Conservation (phyloP, 768 basidiomycete species). For the Asterophora parasitica region DNA sequence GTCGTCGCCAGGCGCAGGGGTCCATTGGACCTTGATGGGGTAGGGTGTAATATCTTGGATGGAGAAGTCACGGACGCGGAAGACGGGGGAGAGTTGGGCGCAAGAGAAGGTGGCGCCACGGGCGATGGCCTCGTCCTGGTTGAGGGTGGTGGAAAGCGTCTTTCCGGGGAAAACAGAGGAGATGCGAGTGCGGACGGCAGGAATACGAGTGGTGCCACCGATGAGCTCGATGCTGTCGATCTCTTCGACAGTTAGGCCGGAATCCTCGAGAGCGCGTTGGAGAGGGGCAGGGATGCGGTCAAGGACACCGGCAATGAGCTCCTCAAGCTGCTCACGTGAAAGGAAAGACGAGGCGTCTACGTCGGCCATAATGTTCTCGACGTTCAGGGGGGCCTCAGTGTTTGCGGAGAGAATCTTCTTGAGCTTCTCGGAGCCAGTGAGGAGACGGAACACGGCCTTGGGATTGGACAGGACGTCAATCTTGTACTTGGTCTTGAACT, state of each 20-base stretch:
- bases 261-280: slow-evolving; percentile 72
- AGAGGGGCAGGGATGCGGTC: slow-evolving; percentile 74
- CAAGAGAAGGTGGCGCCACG: slow-evolving; percentile 97
- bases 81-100: slow-evolving; percentile 94
- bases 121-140: slow-evolving; percentile 96
- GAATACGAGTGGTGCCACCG: slow-evolving; percentile 90
- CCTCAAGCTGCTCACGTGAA: slow-evolving; percentile 77
- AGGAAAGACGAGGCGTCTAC: slow-evolving; percentile 88
- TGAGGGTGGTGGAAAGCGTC: slow-evolving; percentile 85
- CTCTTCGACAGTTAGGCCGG: slow-evolving; percentile 77
- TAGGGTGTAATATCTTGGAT: slow-evolving; percentile 82
- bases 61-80: slow-evolving; percentile 95
- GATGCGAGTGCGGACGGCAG: slow-evolving; percentile 86
- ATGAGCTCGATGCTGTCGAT: slow-evolving; percentile 91
- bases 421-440: slow-evolving; percentile 84
- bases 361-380: slow-evolving; percentile 96
- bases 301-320: slow-evolving; percentile 69
- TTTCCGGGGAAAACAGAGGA: slow-evolving; percentile 79
- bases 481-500: slow-evolving; percentile 97
- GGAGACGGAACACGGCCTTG: slow-evolving; percentile 90
- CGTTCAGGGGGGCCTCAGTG: slow-evolving; percentile 79
- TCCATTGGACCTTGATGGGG: slow-evolving; percentile 91
- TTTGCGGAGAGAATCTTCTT: slow-evolving; percentile 98
- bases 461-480: slow-evolving; percentile 90
- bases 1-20: slow-evolving; percentile 64